Base-by-base conservation (phyloP, 257 asterid genomes). In the Misopates orontium region DNA sequence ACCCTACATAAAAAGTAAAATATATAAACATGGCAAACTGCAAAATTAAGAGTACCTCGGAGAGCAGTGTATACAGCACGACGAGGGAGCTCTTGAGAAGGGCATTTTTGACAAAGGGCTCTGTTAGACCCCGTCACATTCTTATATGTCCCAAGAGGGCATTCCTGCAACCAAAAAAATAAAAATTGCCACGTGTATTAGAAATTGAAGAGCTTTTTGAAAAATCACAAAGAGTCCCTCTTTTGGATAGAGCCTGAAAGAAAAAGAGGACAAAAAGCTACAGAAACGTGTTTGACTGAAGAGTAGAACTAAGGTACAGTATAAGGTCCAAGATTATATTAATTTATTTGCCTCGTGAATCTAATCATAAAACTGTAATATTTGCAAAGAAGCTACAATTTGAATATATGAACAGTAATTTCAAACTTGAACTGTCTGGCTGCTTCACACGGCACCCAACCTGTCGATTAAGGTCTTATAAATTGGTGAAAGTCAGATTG, bases 81-180 rank as follows among this genome's bases (percentile, higher is more conserved):
- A 49, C 48, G 85, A 18, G 96, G 96, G 74, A 87, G 97, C 76
- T 84, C 90, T 32, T 79, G 64, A 61, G 85, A 66, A 57, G 87
- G 92, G 72, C 97, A 90, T 59, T 74, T 76, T 55, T 18, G 78
- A 72, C 97, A 90, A 59, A 90, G 92, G 64, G 65, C 74, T 70
- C 68, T 63, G 73, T 77, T 78, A 68, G 97, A 87, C 52, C 97
- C 97, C 23, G 84, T 87, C 69, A 52, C 76, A 72, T 90, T 87
- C 82, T 90, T 90, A 73, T 79, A 90, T 22, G 96, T 87, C 71
- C 97, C 97, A 70, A 87, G 73, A 22, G 97, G 97, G 78, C 97
- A 90, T 79, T 90, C 97, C 97, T 90, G 87, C 71, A 71, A n/a
- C n/a, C n/a, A n/a, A n/a, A n/a, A n/a, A n/a, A n/a, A n/a, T n/a